Percentiles rank a stretch among this genome's conserved stretches.
phyloP scores from a whole-genome alignment of 257 asterid species.

The Solanum gracilifrons region DNA sequence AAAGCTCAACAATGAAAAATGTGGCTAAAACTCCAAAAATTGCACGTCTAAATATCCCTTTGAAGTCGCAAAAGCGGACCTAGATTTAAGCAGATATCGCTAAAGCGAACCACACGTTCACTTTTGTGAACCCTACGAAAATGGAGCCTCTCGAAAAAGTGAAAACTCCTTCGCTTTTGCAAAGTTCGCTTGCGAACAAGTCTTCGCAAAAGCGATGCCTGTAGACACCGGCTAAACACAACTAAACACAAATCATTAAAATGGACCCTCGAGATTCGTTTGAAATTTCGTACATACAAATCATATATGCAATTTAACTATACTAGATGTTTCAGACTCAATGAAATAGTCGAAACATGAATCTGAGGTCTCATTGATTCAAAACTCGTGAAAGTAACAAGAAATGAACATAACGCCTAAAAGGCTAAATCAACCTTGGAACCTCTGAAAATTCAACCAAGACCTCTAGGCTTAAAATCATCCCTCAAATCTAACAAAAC shows the following conservation, averaged over 20 bases:
- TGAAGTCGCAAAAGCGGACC: background rate
- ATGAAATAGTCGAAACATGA: background rate
- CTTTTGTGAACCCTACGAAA: background rate
- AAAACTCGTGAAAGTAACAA: background rate
- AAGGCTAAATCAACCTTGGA: background rate
- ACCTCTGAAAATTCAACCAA: background rate
- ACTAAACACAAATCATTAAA: background rate
- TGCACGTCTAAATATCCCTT: background rate
- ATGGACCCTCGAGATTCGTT: background rate
- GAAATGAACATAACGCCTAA: background rate
- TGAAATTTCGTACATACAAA: fast-evolving
- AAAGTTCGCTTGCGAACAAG: background rate
- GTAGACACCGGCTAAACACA: background rate
- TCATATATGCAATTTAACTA: background rate
- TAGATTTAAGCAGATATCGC: background rate
- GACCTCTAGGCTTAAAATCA: background rate
- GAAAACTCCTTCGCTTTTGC: background rate
- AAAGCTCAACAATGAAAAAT: background rate
- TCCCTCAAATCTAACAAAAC: background rate
- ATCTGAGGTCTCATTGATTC: background rate
- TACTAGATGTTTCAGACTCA: too few species aligned
- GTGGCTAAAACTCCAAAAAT: background rate
- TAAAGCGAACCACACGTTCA: background rate
- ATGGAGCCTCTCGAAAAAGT: background rate
- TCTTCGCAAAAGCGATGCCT: too few species aligned